Percentiles rank a stretch among this genome's conserved stretches.
These are phyloP conservation scores for Claviceps humidiphila DNA, from an alignment of 2,329 filamentous ascomycete species.

Conservation along the genomic window DNA sequence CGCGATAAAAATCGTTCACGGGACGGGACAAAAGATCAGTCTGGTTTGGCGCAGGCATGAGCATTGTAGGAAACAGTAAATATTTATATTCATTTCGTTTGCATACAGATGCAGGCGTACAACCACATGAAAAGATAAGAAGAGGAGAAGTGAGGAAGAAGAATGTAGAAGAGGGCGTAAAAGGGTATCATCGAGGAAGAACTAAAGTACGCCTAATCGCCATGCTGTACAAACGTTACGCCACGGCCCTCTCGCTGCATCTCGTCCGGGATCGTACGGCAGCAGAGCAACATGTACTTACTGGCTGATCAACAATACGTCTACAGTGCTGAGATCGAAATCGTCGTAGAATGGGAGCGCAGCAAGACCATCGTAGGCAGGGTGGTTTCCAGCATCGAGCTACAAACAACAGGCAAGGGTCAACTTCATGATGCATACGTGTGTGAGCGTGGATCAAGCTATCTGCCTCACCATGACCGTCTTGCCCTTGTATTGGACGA, in stretches of 20 bases:
- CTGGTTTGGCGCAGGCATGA: conserved; percentile 7
- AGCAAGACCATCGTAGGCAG: conserved; percentile 86
- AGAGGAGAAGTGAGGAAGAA: neutral
- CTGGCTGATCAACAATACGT: conserved; percentile 97
- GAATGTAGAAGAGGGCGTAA: neutral
- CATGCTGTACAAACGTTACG: neutral
- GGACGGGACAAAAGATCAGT: neutral
- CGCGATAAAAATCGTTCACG: neutral
- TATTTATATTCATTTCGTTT: conserved; percentile 25
- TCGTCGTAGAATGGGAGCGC: conserved; percentile 96
- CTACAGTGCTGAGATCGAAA: conserved; percentile 93
- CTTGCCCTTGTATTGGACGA: conserved; percentile 98
- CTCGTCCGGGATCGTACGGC: neutral
- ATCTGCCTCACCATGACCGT: conserved; percentile 71
- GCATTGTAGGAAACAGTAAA: conserved; percentile 13
- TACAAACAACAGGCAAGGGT: conserved; percentile 21
- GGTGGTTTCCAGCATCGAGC: conserved; percentile 96
- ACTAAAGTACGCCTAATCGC: conserved; percentile 1
- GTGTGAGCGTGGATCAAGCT: neutral
- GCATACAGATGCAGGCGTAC: conserved; percentile 16
- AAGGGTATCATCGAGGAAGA: neutral
- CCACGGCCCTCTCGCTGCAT: neutral
- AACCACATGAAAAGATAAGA: conserved; percentile 2
- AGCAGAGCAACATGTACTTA: conserved; percentile 42
- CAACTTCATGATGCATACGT: neutral